Evolutionary conservation across 768 basidiomycete species (phyloP).

Genomic region (Agrocybe praecox): DNA sequence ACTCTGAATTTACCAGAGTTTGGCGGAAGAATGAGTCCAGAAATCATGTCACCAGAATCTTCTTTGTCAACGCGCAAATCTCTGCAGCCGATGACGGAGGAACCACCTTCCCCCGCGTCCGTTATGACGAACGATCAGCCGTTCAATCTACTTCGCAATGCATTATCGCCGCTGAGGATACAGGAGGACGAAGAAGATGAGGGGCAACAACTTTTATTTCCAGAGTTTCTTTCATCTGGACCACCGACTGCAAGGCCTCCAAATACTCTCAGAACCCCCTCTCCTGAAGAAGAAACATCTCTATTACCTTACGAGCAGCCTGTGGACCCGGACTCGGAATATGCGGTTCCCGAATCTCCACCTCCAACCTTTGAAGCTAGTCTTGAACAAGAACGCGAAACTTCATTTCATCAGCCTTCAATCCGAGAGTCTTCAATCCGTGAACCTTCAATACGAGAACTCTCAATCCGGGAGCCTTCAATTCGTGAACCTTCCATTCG

Average conservation of each 20-base stretch:
- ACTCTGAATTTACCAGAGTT: conserved; percentile 18
- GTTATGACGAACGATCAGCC: conserved; percentile 13
- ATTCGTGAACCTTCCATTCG: not conserved
- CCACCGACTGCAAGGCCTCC: not conserved
- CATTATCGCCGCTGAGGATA: not conserved
- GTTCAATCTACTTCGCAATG: not conserved
- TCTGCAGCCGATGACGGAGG: conserved; percentile 18
- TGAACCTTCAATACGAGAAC: not conserved
- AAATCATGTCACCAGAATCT: conserved; percentile 15
- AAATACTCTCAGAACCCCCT: not conserved
- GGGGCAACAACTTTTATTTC: not conserved
- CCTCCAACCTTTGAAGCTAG: not conserved
- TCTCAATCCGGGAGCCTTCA: not conserved
- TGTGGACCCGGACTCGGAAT: not conserved
- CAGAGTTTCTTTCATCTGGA: not conserved
- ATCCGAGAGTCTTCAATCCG: not conserved
- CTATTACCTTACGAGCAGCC: not conserved
- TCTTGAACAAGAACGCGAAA: not conserved
- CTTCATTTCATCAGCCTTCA: not conserved
- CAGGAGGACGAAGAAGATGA: not conserved
- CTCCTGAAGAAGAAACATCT: not conserved
- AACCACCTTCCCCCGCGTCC: conserved; percentile 10
- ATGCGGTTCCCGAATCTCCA: not conserved
- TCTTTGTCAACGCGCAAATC: conserved; percentile 12
- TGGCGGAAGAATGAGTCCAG: conserved; percentile 10